These are phyloP conservation scores for Phellopilus nigrolimitatus DNA, from an alignment of 1,284 basidiomycete genomes.

Conservation along the genomic window DNA sequence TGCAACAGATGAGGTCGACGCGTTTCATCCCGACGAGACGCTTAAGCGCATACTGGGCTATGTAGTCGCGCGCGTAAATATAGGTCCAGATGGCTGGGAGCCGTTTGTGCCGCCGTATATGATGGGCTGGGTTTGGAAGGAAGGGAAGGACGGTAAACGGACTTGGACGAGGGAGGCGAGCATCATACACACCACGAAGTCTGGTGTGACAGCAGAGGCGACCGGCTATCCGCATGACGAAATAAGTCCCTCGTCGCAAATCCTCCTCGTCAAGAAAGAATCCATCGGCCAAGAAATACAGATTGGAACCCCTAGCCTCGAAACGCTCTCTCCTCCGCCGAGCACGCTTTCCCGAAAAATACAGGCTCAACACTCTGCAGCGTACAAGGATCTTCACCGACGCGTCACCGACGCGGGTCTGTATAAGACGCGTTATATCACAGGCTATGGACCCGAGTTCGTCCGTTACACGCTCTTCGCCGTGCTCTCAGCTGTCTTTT, in stretches of 20 bases:
- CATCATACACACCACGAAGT: conserved; percentile 32
- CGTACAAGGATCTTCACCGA: conserved; percentile 79
- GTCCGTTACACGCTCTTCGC: conserved; percentile 71
- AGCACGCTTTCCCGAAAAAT: conserved; percentile 50
- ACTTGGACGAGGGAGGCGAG: conserved; percentile 62
- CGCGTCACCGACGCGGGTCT: conserved; percentile 77
- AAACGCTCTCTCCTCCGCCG: conserved; percentile 48
- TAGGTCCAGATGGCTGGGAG: conserved; percentile 52
- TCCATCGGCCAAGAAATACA: conserved; percentile 8
- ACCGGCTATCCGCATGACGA: conserved; percentile 23
- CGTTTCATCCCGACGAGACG: conserved; percentile 79
- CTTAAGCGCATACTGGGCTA: conserved; percentile 64
- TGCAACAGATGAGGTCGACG: conserved; percentile 91
- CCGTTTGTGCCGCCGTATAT: conserved; percentile 88
- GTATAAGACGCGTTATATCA: conserved; percentile 77
- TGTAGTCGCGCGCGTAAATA: conserved; percentile 71
- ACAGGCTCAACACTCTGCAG: conserved; percentile 70
- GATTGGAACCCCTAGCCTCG: conserved; percentile 39
- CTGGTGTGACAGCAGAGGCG: conserved; percentile 17
- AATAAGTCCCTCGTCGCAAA: conserved; percentile 44
- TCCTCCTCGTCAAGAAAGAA: conserved; percentile 53
- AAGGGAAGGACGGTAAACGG: conserved; percentile 37
- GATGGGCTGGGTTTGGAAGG: conserved; percentile 70
- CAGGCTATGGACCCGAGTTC: conserved; percentile 90
- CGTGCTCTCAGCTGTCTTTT: conserved; percentile 56